These are phyloP conservation scores for Cicer yamashitae DNA, from an alignment of 306 rosid genomes.

Conservation along the genomic window DNA sequence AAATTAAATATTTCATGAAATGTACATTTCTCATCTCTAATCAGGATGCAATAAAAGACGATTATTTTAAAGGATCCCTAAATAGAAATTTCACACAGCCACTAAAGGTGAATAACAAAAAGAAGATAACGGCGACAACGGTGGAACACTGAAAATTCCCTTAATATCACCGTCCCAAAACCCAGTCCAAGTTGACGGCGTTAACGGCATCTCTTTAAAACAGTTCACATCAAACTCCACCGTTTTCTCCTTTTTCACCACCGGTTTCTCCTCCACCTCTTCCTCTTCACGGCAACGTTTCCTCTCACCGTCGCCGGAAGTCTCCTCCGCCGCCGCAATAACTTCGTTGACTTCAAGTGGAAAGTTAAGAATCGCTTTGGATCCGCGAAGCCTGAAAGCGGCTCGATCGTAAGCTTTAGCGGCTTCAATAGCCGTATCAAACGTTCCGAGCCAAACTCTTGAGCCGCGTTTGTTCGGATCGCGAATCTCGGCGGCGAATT, in stretches of 20 bases:
- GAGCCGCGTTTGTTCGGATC: conserved; percentile 83
- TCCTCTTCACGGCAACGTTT: conserved; percentile 60
- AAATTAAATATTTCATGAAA: neutral
- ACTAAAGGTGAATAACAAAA: conserved; percentile 66
- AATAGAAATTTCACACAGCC: conserved; percentile 55
- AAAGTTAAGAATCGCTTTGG: conserved; percentile 84
- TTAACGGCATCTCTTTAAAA: conserved; percentile 62
- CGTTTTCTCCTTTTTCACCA: conserved; percentile 61
- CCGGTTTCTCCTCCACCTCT: conserved; percentile 42
- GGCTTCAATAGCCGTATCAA: conserved; percentile 80
- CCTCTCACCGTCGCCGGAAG: conserved; percentile 18
- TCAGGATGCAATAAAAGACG: neutral
- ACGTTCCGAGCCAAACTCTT: conserved; percentile 86
- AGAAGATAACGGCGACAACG: conserved; percentile 87
- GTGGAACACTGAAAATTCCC: conserved; percentile 69
- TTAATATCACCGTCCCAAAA: conserved; percentile 67
- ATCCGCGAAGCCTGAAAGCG: conserved; percentile 79
- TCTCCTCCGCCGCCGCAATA: neutral
- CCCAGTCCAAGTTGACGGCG: conserved; percentile 81
- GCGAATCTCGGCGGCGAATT: conserved; percentile 86
- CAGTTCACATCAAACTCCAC: conserved; percentile 35
- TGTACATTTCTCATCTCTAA: neutral
- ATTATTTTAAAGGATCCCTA: neutral
- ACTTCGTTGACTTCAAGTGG: conserved; percentile 56
- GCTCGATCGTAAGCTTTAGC: conserved; percentile 87